Evolutionary conservation across 495 filamentous ascomycete species (phyloP).

Genomic region (Bombardia bombarda): DNA sequence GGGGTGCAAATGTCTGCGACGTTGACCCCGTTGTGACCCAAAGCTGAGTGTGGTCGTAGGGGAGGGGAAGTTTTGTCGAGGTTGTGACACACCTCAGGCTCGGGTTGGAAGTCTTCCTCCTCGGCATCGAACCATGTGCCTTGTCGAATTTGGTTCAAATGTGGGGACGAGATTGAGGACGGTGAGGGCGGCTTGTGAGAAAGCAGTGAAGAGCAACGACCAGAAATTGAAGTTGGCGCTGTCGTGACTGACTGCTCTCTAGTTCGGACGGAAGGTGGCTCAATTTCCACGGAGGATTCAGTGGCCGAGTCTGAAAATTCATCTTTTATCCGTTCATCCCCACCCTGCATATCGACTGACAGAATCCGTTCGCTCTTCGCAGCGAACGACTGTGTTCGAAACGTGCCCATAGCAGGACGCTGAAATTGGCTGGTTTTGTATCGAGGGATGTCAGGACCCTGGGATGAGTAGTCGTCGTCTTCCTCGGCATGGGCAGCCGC

Average conservation of each 20-base stretch:
- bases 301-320: conserved; percentile 14
- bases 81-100: too few relatives aligned
- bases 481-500: conserved; percentile 10
- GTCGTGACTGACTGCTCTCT: conserved; percentile 29
- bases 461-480: conserved; percentile 10
- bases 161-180: conserved; percentile 5
- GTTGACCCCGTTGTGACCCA: not conserved
- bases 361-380: not conserved
- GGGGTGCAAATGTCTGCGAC: not conserved
- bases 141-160: not conserved
- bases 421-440: conserved; percentile 2
- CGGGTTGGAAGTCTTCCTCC: conserved; percentile 17
- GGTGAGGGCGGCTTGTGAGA: conserved; percentile 15
- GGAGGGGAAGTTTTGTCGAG: not conserved
- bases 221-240: conserved; percentile 26
- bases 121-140: conserved; percentile 1
- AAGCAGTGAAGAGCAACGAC: conserved; percentile 19
- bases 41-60: not conserved
- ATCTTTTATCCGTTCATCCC: not conserved
- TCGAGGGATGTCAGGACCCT: conserved; percentile 2
- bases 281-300: conserved; percentile 20
- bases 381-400: not conserved
- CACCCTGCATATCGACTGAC: not conserved
- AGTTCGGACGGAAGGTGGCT: conserved; percentile 17
- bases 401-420: not conserved